phyloP scores from a whole-genome alignment of 352 stramenopile species.

The Phytophthora cajani region DNA sequence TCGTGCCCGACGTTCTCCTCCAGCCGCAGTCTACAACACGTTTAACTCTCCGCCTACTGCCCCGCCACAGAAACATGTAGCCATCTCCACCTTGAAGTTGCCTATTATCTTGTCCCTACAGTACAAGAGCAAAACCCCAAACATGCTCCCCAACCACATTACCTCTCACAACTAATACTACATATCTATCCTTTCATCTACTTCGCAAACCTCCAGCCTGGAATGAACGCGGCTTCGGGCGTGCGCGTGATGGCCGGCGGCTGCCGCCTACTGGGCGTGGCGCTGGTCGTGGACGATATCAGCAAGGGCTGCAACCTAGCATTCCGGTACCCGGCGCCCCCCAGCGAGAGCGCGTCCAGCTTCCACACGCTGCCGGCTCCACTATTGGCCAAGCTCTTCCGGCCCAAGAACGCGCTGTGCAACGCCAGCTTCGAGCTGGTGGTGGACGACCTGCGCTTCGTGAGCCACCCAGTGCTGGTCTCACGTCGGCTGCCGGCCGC shows the following conservation, averaged over 20 bases:
- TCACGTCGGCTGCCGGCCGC: constrained; percentile 38
- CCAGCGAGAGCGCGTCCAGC: constrained; percentile 60
- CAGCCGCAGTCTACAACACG: constrained; percentile 2
- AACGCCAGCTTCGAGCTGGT: constrained; percentile 90
- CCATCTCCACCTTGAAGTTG: not conserved
- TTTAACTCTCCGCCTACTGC: constrained; percentile 22
- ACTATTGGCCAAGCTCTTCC: constrained; percentile 88
- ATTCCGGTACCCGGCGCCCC: constrained; percentile 82
- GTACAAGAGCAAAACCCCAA: not conserved
- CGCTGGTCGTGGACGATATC: constrained; percentile 90
- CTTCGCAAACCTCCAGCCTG: not conserved
- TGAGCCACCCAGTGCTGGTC: constrained; percentile 87
- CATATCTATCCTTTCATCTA: not conserved
- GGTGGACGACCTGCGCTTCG: constrained; percentile 87
- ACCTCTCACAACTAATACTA: not conserved
- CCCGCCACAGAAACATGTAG: constrained; percentile 4
- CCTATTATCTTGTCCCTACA: not conserved
- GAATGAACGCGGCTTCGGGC: constrained; percentile 6
- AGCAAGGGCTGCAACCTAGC: constrained; percentile 88
- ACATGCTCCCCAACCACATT: not conserved
- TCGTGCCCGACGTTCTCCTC: constrained; percentile 33
- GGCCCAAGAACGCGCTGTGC: constrained; percentile 87
- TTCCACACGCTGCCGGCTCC: constrained; percentile 81
- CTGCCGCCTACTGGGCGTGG: constrained; percentile 69
- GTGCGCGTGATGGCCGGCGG: constrained; percentile 1